Evolutionary conservation across 148 eudicot species (phyloP).

Genomic region (Spergularia bocconei): DNA sequence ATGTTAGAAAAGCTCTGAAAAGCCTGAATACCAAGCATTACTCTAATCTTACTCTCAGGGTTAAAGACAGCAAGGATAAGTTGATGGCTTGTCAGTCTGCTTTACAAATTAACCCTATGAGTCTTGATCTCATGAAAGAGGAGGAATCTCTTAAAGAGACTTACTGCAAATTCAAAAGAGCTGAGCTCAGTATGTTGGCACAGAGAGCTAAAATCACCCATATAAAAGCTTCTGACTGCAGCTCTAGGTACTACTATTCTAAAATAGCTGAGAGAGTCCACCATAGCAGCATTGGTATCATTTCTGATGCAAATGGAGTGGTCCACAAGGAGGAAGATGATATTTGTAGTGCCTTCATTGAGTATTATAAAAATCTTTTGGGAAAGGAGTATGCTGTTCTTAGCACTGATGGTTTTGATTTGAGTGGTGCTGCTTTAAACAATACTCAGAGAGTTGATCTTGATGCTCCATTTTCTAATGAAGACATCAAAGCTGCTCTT

Average conservation of each 20-base stretch:
- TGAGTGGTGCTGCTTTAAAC: too few relatives aligned
- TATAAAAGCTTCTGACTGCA: background rate
- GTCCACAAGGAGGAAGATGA: too few relatives aligned
- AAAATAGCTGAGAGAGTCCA: too few relatives aligned
- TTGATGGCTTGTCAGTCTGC: background rate
- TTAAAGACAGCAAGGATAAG: background rate
- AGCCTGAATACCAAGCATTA: background rate
- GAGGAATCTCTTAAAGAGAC: background rate
- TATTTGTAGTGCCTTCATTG: too few relatives aligned
- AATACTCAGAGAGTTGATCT: too few relatives aligned
- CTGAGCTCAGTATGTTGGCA: background rate
- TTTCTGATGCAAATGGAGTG: too few relatives aligned
- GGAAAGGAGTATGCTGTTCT: too few relatives aligned
- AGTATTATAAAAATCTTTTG: too few relatives aligned
- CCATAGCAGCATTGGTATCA: too few relatives aligned
- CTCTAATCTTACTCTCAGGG: background rate
- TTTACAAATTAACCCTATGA: background rate
- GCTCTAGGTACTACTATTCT: background rate
- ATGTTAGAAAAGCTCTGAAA: background rate
- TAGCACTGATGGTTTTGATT: too few relatives aligned
- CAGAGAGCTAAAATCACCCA: background rate
- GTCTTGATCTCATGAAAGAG: background rate
- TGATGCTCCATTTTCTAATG: too few relatives aligned
- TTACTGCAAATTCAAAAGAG: background rate
- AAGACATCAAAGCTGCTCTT: too few relatives aligned